Evolutionary conservation across 768 basidiomycete genomes (phyloP), one percentile per base, ranked within the genome.

Genomic region (Boletellus sp.): DNA sequence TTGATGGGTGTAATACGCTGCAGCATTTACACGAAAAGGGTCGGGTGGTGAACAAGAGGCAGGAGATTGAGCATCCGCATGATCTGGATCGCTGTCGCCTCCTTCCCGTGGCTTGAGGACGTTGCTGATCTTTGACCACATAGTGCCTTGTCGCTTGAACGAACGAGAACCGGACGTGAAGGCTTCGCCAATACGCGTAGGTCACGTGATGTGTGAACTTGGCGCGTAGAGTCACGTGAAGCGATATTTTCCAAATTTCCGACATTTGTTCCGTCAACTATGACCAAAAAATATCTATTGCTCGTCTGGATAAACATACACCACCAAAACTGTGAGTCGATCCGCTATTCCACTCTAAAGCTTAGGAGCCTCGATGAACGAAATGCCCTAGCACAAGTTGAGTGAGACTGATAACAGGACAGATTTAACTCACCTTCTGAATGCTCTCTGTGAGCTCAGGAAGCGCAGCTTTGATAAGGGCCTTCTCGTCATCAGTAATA

Each of bases 361-460:
- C 50, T 68, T 68, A 1, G 66, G 56, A 13, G 45, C 45, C 45
- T 55, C 42, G 10, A 70, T 33, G 32, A 70, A 68, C 9, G 56
- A 45, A 16, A 62, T 38, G 2, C 66, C 66, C 66, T 68, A 16
- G 16, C 2, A n/a, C 24, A 6, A 33, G 20, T 40, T 57, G 6
- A 47, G 47, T 20, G 9, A 28, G 24, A n/a, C 26, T 15, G 16
- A 11, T 15, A 42, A 22, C 3, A 4, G 6, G 34, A 23, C n/a
- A n/a, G 15, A 38, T 28, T 22, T 7, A 40, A 71, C 76, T 38
- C 51, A 85, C 87, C 58, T 79, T 88, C 44, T 79, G 70, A 60
- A 95, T 93, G 72, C 84, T 93, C 46, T 62, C 74, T 43, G 64
- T 60, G 31, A 95, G 78, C 67, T 97, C 94, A 12, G 88, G 85